Evolutionary conservation across 2,329 filamentous ascomycete genomes (phyloP).

Genomic region (Ascochyta clinopodiicola): DNA sequence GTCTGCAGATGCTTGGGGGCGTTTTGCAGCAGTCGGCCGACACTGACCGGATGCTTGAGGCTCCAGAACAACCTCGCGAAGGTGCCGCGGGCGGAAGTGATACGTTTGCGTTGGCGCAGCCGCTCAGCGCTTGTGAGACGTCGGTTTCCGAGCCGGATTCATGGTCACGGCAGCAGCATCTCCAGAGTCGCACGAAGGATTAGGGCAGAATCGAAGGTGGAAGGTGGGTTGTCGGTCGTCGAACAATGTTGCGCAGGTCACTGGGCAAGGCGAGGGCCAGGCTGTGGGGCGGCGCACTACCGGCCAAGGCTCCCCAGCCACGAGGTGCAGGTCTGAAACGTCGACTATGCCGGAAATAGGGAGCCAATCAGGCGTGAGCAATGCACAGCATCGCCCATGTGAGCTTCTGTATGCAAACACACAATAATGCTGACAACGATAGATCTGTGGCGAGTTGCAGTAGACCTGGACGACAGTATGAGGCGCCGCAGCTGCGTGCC

Average conservation of each 20-base stretch:
- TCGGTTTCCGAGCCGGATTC: constrained; percentile 9
- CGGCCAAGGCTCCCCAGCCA: constrained; percentile 8
- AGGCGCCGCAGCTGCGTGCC: constrained; percentile 11
- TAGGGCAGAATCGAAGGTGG: constrained; percentile 12
- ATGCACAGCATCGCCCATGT: constrained; percentile 3
- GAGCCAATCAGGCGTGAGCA: constrained; percentile 3
- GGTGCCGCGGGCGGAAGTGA: not conserved
- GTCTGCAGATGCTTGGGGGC: constrained; percentile 1
- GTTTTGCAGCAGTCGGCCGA: constrained; percentile 16
- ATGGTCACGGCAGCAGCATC: constrained; percentile 15
- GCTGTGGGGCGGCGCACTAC: not conserved
- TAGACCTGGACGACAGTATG: not conserved
- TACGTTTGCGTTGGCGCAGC: constrained; percentile 11
- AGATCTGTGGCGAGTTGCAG: constrained; percentile 1
- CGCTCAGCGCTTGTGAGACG: constrained; percentile 17
- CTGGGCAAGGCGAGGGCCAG: constrained; percentile 14
- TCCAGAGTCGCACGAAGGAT: constrained; percentile 11
- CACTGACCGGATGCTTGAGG: constrained; percentile 6
- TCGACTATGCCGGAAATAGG: constrained; percentile 9
- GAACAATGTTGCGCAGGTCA: constrained; percentile 10
- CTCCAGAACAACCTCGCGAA: constrained; percentile 10
- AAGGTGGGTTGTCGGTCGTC: constrained; percentile 18
- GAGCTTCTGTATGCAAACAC: constrained; percentile 6
- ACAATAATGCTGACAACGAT: not conserved
- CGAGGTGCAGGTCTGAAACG: constrained; percentile 16